phyloP scores from a whole-genome alignment of 2,329 filamentous ascomycete species.

The Chalaropsis ovoidea region DNA sequence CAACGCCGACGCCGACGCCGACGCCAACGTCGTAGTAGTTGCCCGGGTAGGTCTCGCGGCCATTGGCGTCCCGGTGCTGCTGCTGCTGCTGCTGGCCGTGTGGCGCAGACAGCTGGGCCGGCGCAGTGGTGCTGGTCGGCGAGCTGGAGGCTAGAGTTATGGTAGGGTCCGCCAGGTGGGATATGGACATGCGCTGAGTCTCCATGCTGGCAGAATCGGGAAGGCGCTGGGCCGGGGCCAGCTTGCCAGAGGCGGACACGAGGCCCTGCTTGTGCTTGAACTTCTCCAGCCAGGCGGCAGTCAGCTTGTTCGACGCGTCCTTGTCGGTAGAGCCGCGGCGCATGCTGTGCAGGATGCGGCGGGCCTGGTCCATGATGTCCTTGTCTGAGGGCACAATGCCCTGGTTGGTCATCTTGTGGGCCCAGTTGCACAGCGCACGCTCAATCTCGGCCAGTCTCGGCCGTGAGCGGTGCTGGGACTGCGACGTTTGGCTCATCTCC shows the following conservation, averaged over 20 bases:
- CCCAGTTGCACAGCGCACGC: conserved; percentile 78
- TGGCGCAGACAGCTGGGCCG: not conserved
- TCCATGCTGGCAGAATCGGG: conserved; percentile 30
- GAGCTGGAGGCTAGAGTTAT: conserved; percentile 29
- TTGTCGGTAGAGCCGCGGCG: conserved; percentile 55
- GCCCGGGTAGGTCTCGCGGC: not conserved
- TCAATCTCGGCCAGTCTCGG: conserved; percentile 85
- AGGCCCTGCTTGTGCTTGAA: conserved; percentile 82
- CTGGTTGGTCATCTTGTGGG: conserved; percentile 66
- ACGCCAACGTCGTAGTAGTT: conserved; percentile 19
- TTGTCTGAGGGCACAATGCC: conserved; percentile 65
- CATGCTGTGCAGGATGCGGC: conserved; percentile 66
- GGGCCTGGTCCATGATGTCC: conserved; percentile 76
- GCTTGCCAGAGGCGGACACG: conserved; percentile 42
- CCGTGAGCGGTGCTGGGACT: conserved; percentile 41
- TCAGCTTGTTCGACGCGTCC: conserved; percentile 56
- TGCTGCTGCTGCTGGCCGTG: not conserved
- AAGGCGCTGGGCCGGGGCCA: conserved; percentile 30
- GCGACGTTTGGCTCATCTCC: conserved; percentile 51
- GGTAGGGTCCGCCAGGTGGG: conserved; percentile 32
- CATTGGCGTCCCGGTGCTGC: not conserved
- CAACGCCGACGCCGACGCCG: not conserved
- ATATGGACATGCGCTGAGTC: conserved; percentile 33
- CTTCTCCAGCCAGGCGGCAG: conserved; percentile 75
- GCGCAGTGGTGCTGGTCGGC: not conserved